Evolutionary conservation across 2,329 filamentous ascomycete genomes (phyloP).

Genomic region (Hawksworthiomyces lignivorus): DNA sequence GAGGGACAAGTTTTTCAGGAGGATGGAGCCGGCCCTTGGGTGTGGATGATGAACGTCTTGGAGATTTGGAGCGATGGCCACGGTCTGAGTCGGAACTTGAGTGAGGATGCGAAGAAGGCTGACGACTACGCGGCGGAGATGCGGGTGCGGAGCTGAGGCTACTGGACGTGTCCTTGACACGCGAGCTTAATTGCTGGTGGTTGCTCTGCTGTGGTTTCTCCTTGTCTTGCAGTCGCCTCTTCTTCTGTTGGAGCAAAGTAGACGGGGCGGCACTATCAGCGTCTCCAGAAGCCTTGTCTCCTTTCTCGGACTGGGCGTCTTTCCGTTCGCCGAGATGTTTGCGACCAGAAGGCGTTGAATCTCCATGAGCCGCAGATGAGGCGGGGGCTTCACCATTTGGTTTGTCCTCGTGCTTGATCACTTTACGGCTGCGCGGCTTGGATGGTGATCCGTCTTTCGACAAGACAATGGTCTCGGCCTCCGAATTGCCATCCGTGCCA

Average conservation of each 20-base stretch:
- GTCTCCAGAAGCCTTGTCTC: slow-evolving; percentile 15
- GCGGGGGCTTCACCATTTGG: slow-evolving; percentile 42
- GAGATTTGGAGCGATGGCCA: slow-evolving; percentile 31
- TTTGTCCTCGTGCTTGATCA: slow-evolving; percentile 57
- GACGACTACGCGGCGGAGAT: slow-evolving; percentile 40
- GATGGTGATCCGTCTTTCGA: slow-evolving; percentile 59
- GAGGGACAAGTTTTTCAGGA: slow-evolving; percentile 37
- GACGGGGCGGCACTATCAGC: slow-evolving; percentile 18
- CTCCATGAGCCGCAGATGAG: background rate
- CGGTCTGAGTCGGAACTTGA: slow-evolving; percentile 52
- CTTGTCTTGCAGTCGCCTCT: slow-evolving; percentile 40
- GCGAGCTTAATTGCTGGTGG: background rate
- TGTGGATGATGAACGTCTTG: slow-evolving; percentile 29
- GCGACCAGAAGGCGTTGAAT: background rate
- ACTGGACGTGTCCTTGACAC: slow-evolving; percentile 45
- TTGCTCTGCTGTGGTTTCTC: slow-evolving; percentile 26
- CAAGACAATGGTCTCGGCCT: slow-evolving; percentile 65
- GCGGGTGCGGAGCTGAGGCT: slow-evolving; percentile 52
- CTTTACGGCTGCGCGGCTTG: slow-evolving; percentile 46
- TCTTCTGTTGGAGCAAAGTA: slow-evolving; percentile 31
- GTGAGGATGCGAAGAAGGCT: slow-evolving; percentile 29
- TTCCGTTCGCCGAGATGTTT: slow-evolving; percentile 16
- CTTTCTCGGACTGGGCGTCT: slow-evolving; percentile 8
- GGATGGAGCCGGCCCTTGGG: slow-evolving; percentile 37
- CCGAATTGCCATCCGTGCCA: slow-evolving; percentile 54